Conservation (phyloP, 164 flowering plant species). For the Magnolia officinalis region DNA sequence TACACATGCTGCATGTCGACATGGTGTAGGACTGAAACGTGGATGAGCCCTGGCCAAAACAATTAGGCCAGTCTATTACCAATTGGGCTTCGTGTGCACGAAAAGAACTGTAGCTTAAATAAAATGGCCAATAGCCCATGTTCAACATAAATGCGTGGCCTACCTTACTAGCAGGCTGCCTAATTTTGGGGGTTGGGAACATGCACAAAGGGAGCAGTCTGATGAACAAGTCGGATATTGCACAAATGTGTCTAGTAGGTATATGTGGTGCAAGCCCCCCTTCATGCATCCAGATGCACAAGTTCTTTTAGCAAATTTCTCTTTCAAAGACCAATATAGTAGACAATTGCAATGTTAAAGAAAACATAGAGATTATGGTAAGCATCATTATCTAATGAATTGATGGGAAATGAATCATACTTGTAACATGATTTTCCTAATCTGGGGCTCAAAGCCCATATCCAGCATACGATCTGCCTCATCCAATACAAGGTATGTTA, state of each 20-base stretch:
- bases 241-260: not conserved
- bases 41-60: no score
- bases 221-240: not conserved
- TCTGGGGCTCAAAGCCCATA: slow-evolving; percentile 99
- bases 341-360: not conserved
- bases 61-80: no score
- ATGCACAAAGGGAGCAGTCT: not conserved
- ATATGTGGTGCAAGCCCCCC: not conserved
- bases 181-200: not conserved
- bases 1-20: no score
- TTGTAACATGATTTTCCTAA: slow-evolving; percentile 80
- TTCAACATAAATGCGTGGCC: no score
- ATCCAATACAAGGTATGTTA: slow-evolving; percentile 93
- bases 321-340: not conserved
- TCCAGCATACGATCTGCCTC: slow-evolving; percentile 99
- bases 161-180: no score
- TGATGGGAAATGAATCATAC: slow-evolving; percentile 24
- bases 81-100: no score
- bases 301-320: not conserved
- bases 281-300: not conserved
- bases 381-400: not conserved
- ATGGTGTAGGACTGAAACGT: no score
- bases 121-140: no score
- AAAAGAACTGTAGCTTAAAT: no score
- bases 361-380: no score